These are phyloP conservation scores for Saccharomycopsis schoenii DNA, from an alignment of 805 yeast species.

Conservation along the genomic window DNA sequence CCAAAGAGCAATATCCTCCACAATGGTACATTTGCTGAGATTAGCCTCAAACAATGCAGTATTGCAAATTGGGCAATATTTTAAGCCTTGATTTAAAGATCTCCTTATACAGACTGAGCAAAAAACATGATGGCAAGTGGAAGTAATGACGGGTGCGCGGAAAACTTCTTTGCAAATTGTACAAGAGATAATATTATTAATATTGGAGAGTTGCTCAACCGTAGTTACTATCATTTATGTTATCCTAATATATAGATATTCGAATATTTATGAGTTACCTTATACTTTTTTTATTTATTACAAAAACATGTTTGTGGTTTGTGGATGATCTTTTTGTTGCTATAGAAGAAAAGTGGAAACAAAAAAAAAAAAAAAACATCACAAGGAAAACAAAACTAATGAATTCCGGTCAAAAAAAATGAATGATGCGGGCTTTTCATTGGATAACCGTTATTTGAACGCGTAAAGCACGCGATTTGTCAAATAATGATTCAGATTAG, in stretches of 20 bases:
- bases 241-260: not conserved
- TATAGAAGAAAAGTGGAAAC: not conserved
- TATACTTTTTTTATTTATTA: too few species aligned
- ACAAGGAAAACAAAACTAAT: too few species aligned
- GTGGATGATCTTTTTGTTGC: not conserved
- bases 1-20: not conserved
- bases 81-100: not conserved
- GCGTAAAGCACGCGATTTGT: not conserved
- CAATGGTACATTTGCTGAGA: not conserved
- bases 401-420: not conserved
- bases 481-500: not conserved
- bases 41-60: not conserved
- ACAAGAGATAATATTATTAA: not conserved
- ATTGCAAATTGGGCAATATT: not conserved
- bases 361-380: not conserved
- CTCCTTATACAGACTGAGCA: not conserved
- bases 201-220: not conserved
- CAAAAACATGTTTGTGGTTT: too few species aligned
- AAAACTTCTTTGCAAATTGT: not conserved
- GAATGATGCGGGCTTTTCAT: not conserved
- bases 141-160: not conserved
- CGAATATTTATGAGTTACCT: not conserved
- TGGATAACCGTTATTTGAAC: not conserved
- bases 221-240: not conserved
- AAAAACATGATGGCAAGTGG: slow-evolving; percentile 1